A percentile compares a stretch with the other conserved stretches of the same genome.
These are phyloP conservation scores for Bipolaris sorokiniana DNA, from an alignment of 2,329 filamentous ascomycete genomes.

Conservation along the genomic window DNA sequence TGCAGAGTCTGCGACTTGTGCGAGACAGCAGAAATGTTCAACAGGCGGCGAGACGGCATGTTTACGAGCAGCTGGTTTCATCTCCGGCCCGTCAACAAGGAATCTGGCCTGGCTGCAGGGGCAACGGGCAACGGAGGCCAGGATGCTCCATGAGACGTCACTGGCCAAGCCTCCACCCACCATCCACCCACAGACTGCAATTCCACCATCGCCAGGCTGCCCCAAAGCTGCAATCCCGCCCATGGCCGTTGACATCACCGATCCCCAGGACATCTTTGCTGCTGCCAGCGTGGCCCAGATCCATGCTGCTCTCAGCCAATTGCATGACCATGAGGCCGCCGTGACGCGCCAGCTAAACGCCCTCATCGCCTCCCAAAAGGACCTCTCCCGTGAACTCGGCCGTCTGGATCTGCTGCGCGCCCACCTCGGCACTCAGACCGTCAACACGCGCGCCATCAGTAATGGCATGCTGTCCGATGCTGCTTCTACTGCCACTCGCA, in stretches of 20 bases:
- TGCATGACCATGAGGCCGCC: conserved; percentile 76
- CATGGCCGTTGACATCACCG: conserved; percentile 27
- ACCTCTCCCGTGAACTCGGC: conserved; percentile 83
- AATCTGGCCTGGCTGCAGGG: conserved; percentile 10
- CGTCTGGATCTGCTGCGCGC: conserved; percentile 89
- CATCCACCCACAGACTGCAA: background rate
- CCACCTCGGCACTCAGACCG: conserved; percentile 83
- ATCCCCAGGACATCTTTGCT: conserved; percentile 57
- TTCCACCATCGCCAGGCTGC: background rate
- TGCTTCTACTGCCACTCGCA: conserved; percentile 80
- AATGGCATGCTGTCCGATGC: conserved; percentile 90
- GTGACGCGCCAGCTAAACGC: conserved; percentile 77
- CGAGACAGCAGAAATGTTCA: background rate
- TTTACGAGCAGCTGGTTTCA: conserved; percentile 2
- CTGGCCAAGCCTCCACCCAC: conserved; percentile 6
- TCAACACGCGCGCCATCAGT: conserved; percentile 81
- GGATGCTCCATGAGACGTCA: conserved; percentile 11
- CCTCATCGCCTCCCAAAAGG: conserved; percentile 81
- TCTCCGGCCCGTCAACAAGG: conserved; percentile 11
- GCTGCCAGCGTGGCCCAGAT: conserved; percentile 80
- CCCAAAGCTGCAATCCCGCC: background rate
- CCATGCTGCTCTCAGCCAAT: conserved; percentile 73
- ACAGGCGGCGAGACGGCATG: background rate
- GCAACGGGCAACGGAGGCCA: conserved; percentile 10
- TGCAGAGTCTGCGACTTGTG: background rate